These are phyloP conservation scores for Spatholobus suberectus DNA, from an alignment of 306 rosid species.

Conservation along the genomic window DNA sequence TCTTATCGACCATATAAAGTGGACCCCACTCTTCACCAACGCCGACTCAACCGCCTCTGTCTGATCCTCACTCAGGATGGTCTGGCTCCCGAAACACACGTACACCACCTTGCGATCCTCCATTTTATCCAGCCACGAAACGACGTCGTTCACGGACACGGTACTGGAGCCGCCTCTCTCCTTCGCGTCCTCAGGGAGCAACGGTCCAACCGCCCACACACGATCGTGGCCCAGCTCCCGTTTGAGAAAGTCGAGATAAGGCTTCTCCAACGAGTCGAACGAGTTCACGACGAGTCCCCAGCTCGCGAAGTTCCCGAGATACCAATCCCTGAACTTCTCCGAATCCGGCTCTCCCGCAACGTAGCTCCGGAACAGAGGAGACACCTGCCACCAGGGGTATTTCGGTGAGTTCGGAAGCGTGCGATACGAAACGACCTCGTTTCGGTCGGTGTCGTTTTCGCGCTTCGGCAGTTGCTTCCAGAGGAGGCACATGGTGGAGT, in stretches of 20 bases:
- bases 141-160: constrained; percentile 13
- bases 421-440: constrained; percentile 45
- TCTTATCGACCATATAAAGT: constrained; percentile 53
- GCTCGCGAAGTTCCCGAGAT: constrained; percentile 38
- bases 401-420: constrained; percentile 48
- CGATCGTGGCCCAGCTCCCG: constrained; percentile 49
- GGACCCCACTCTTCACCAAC: constrained; percentile 58
- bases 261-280: constrained; percentile 47
- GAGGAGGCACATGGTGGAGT: constrained; percentile 42
- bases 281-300: constrained; percentile 63
- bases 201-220: constrained; percentile 63
- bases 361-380: constrained; percentile 49
- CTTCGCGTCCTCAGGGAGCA: constrained; percentile 41
- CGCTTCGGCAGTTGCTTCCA: constrained; percentile 40
- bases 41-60: constrained; percentile 38
- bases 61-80: constrained; percentile 34
- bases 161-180: constrained; percentile 52
- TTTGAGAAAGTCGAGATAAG: constrained; percentile 45
- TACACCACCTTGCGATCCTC: constrained; percentile 47
- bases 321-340: constrained; percentile 22
- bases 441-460: not conserved
- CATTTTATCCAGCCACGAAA: constrained; percentile 54
- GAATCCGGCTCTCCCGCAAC: constrained; percentile 37
- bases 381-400: constrained; percentile 74
- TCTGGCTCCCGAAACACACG: constrained; percentile 59